Evolutionary conservation across 169 alveolate genomes (phyloP).

Genomic region (Cryptosporidium ubiquitum): DNA sequence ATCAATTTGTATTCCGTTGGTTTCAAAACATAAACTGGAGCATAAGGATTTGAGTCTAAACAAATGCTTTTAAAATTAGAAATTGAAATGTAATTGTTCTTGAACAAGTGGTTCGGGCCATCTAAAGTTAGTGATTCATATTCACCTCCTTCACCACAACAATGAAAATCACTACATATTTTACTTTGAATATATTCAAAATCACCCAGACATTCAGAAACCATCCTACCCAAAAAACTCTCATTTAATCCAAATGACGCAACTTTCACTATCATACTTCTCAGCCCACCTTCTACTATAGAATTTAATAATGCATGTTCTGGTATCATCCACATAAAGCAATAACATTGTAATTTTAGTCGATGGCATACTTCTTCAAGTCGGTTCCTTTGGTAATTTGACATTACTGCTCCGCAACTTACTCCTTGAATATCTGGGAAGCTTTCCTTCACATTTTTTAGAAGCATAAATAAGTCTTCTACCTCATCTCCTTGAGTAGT

Average conservation of each 20-base stretch:
- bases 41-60: conserved; percentile 43
- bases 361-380: conserved; percentile 93
- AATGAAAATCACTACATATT: conserved; percentile 92
- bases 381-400: conserved; percentile 95
- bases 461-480: conserved; percentile 90
- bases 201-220: conserved; percentile 77
- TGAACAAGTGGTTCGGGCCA: conserved; percentile 84
- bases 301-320: conserved; percentile 88
- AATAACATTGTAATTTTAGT: conserved; percentile 76
- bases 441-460: conserved; percentile 82
- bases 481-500: conserved; percentile 91
- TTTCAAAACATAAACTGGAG: conserved; percentile 52
- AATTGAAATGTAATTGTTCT: neutral
- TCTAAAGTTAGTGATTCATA: conserved; percentile 96
- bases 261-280: conserved; percentile 90
- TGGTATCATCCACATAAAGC: conserved; percentile 87
- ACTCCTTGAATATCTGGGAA: conserved; percentile 91
- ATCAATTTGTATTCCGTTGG: conserved; percentile 1
- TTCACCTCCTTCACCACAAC: conserved; percentile 99
- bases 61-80: neutral
- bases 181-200: conserved; percentile 61
- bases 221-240: conserved; percentile 90
- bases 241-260: conserved; percentile 89
- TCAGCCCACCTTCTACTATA: conserved; percentile 90
- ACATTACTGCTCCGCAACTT: conserved; percentile 96